These are phyloP conservation scores for Aspergillus saccharolyticus DNA, from an alignment of 495 filamentous ascomycete species.

Conservation along the genomic window DNA sequence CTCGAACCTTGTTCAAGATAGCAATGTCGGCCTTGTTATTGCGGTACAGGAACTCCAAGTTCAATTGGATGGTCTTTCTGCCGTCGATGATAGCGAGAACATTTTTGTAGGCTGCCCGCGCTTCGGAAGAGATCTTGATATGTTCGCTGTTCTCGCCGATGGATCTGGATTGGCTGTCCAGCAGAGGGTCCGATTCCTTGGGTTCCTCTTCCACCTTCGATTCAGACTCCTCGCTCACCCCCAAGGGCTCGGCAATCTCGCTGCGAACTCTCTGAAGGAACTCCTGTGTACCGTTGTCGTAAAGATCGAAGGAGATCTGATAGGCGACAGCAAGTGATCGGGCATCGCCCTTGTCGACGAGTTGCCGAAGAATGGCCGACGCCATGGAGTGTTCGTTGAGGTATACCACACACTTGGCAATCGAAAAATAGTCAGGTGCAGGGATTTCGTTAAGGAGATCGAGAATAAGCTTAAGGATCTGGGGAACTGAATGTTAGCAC, in stretches of 20 bases:
- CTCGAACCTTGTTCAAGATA: conserved; percentile 92
- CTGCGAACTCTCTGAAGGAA: conserved; percentile 88
- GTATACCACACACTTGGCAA: conserved; percentile 97
- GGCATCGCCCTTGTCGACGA: conserved; percentile 74
- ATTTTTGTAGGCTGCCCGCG: conserved; percentile 62
- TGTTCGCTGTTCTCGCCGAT: conserved; percentile 43
- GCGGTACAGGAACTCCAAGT: conserved; percentile 92
- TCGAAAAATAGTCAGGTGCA: conserved; percentile 93
- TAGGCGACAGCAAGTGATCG: conserved; percentile 81
- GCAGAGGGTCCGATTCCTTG: conserved; percentile 49
- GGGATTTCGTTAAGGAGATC: conserved; percentile 84
- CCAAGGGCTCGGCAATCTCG: conserved; percentile 62
- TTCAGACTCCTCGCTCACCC: conserved; percentile 40
- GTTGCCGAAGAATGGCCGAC: conserved; percentile 74
- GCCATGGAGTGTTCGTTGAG: conserved; percentile 89
- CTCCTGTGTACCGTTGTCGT: conserved; percentile 96
- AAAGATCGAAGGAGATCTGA: conserved; percentile 96
- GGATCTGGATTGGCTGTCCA: conserved; percentile 41
- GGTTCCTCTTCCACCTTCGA: conserved; percentile 42
- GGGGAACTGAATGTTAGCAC: conserved; percentile 21
- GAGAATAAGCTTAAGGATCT: conserved; percentile 82
- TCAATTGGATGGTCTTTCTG: conserved; percentile 85
- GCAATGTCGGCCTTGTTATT: conserved; percentile 84
- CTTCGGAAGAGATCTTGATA: conserved; percentile 35
- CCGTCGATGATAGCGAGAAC: conserved; percentile 85